Conservation (phyloP, 768 basidiomycete genomes). For the Glaciozyma antarctica region DNA sequence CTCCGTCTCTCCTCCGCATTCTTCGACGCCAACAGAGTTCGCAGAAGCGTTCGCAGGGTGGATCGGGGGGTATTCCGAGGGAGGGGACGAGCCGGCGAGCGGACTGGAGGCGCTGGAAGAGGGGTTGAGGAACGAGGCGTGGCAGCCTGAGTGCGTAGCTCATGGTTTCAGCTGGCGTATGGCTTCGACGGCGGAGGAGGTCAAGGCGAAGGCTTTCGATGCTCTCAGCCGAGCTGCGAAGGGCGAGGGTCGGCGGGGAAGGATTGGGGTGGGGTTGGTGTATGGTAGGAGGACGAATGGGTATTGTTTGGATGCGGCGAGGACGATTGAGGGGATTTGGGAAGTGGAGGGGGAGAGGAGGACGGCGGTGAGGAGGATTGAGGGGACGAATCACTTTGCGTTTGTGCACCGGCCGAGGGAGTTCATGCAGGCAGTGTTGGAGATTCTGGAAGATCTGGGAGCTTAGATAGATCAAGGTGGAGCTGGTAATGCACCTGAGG, state of each 20-base stretch:
- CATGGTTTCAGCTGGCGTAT: slow-evolving; percentile 27
- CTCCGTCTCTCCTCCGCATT: slow-evolving; percentile 6
- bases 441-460: slow-evolving; percentile 2
- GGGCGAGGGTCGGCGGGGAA: not conserved
- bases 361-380: slow-evolving; percentile 2
- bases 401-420: slow-evolving; percentile 20
- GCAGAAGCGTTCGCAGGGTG: slow-evolving; percentile 20
- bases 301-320: slow-evolving; percentile 22
- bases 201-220: not conserved
- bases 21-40: slow-evolving; percentile 4
- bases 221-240: not conserved
- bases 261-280: slow-evolving; percentile 7
- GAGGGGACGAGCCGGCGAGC: not conserved
- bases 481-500: too few relatives aligned
- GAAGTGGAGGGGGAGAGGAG: not conserved
- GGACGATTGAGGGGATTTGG: slow-evolving; percentile 9
- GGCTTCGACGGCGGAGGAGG: not conserved
- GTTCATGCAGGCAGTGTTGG: slow-evolving; percentile 2
- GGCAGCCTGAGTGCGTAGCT: slow-evolving; percentile 11
- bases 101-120: slow-evolving; percentile 3
- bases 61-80: slow-evolving; percentile 11
- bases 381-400: slow-evolving; percentile 23
- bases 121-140: slow-evolving; percentile 1
- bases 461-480: too few relatives aligned
- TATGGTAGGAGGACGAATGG: slow-evolving; percentile 19